phyloP scores from a whole-genome alignment of 176 grass and related monocot genomes.

The Triticum monococcum region DNA sequence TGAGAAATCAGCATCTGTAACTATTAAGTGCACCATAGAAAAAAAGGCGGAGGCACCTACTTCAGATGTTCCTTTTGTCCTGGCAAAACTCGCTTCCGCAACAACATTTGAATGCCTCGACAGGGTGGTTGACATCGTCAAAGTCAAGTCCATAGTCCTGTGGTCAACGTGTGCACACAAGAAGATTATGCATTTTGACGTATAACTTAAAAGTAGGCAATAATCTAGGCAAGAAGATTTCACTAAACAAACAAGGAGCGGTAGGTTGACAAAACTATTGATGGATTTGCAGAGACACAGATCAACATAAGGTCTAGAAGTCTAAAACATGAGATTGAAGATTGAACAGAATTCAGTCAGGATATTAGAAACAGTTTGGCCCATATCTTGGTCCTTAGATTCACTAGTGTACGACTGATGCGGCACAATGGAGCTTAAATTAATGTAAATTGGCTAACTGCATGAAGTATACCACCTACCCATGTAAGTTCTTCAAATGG shows the following conservation, averaged over 20 bases:
- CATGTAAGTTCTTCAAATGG: constrained; percentile 88
- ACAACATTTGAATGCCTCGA: constrained; percentile 71
- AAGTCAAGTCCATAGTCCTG: constrained; percentile 95
- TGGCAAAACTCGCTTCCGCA: constrained; percentile 69
- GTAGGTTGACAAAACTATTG: background rate
- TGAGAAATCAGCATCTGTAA: background rate
- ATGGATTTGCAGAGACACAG: background rate
- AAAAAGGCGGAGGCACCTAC: constrained; percentile 51
- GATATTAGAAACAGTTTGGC: background rate
- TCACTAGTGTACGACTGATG: background rate
- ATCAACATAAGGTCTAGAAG: background rate
- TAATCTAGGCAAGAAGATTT: background rate
- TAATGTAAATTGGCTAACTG: background rate
- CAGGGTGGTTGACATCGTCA: constrained; percentile 65
- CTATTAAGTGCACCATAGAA: background rate
- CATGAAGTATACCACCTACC: constrained; percentile 48
- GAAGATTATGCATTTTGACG: background rate
- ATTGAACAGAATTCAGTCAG: background rate
- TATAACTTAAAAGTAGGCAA: background rate
- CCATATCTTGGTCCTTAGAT: background rate
- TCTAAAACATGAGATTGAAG: constrained; percentile 7
- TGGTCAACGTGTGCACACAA: background rate
- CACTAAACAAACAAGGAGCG: background rate
- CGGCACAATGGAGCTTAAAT: background rate
- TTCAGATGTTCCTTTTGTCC: constrained; percentile 32